These are phyloP conservation scores for Phalaenopsis hybrid DNA, from an alignment of 116 monocot genomes.

Conservation along the genomic window DNA sequence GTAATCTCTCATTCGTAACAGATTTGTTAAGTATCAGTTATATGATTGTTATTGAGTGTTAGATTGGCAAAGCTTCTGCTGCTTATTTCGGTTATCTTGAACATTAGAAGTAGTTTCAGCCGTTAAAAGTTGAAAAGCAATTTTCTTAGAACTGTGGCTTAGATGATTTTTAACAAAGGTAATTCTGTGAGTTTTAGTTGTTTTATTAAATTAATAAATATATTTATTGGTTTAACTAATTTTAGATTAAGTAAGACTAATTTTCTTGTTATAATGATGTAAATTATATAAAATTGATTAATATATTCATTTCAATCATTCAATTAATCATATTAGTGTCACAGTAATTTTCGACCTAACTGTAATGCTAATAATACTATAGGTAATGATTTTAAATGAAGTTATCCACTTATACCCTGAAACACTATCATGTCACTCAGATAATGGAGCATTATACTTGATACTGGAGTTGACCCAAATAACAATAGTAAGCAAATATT, in stretches of 20 bases:
- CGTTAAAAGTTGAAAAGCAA: not conserved
- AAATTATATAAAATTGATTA: not conserved
- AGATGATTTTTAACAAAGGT: not conserved
- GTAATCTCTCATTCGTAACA: constrained; percentile 27
- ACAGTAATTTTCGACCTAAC: not conserved
- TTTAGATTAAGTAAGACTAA: not conserved
- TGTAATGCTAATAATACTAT: not conserved
- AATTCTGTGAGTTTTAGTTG: not conserved
- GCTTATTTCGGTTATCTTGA: not conserved
- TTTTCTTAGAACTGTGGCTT: not conserved
- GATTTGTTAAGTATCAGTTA: not conserved
- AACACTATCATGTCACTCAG: not conserved
- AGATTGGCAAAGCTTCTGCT: not conserved
- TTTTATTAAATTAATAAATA: not conserved
- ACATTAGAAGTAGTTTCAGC: not conserved
- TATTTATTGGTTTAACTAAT: not conserved
- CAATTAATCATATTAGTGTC: not conserved
- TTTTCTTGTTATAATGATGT: not conserved
- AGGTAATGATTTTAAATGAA: not conserved
- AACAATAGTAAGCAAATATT: no score
- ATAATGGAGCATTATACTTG: not conserved
- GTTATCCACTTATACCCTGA: not conserved
- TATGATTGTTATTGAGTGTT: not conserved
- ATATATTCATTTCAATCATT: not conserved
- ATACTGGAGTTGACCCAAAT: no score